Conservation (phyloP, 2,329 filamentous ascomycete genomes). For the Fusarium abutilonis region DNA sequence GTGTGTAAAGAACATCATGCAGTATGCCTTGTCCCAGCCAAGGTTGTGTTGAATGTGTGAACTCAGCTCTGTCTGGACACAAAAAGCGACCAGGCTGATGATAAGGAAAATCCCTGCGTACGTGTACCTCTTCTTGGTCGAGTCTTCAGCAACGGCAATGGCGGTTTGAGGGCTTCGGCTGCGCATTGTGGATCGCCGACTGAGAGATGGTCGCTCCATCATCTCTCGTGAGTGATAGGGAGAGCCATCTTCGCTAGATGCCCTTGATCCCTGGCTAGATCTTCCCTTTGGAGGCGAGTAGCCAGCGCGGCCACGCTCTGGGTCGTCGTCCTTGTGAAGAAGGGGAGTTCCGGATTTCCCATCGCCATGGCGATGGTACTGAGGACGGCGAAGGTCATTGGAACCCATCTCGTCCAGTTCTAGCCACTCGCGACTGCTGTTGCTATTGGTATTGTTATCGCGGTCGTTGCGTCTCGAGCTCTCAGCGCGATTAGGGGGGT, state of each 20-base stretch:
- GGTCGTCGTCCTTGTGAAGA: conserved; percentile 50
- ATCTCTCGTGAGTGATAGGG: conserved; percentile 44
- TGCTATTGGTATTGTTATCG: conserved; percentile 48
- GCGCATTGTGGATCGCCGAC: conserved; percentile 72
- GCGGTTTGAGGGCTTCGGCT: conserved; percentile 75
- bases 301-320: conserved; percentile 43
- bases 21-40: conserved; percentile 98
- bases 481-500: conserved; percentile 43
- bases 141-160: conserved; percentile 49
- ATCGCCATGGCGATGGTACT: conserved; percentile 58
- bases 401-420: conserved; percentile 55
- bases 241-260: conserved; percentile 41
- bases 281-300: conserved; percentile 26
- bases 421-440: conserved; percentile 43
- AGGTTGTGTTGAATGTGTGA: conserved; percentile 93
- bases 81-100: conserved; percentile 86
- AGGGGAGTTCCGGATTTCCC: conserved; percentile 58
- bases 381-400: conserved; percentile 54
- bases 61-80: conserved; percentile 93
- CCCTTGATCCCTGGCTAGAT: conserved; percentile 29
- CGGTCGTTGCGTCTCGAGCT: conserved; percentile 45
- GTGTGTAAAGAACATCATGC: conserved; percentile 98
- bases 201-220: conserved; percentile 44
- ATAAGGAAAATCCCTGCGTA: conserved; percentile 86
- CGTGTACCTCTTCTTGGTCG: conserved; percentile 82